Conservation (phyloP, 2,329 filamentous ascomycete species). For the Boeremia exigua region DNA sequence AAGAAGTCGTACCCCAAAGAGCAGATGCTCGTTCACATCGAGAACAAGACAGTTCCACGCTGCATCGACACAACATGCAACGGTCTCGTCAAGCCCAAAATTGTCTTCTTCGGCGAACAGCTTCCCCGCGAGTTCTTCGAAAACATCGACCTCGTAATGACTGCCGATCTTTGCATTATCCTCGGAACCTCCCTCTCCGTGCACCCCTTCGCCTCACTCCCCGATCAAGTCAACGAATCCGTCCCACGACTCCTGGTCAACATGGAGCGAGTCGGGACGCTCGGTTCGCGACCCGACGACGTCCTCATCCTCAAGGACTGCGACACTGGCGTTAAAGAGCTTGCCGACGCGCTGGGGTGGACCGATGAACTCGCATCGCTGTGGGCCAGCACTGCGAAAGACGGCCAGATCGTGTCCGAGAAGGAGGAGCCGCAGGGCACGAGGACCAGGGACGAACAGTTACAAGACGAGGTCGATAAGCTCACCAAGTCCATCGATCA, state of each 20-base stretch:
- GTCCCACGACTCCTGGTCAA: constrained; percentile 87
- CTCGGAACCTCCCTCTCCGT: constrained; percentile 89
- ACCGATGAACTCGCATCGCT: constrained; percentile 76
- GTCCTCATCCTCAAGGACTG: constrained; percentile 84
- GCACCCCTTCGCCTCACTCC: constrained; percentile 86
- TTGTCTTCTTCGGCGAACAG: constrained; percentile 89
- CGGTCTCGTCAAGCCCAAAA: constrained; percentile 89
- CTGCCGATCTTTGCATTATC: constrained; percentile 80
- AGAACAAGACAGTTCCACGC: constrained; percentile 70
- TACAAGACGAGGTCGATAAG: constrained; percentile 65
- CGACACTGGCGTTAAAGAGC: constrained; percentile 77
- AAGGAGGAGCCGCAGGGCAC: constrained; percentile 52
- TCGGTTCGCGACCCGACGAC: constrained; percentile 82
- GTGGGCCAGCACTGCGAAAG: constrained; percentile 69
- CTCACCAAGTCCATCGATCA: constrained; percentile 65
- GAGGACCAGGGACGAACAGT: constrained; percentile 60
- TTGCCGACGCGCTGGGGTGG: constrained; percentile 87
- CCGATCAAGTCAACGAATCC: constrained; percentile 64
- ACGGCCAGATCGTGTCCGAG: constrained; percentile 45
- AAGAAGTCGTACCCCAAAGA: constrained; percentile 72
- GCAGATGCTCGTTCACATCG: constrained; percentile 74
- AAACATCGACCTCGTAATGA: constrained; percentile 57
- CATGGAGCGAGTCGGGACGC: constrained; percentile 76
- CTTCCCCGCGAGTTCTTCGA: constrained; percentile 70
- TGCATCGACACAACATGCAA: constrained; percentile 69